Conservation (phyloP, 1,284 basidiomycete species). For the Microbotryum intermedium region DNA sequence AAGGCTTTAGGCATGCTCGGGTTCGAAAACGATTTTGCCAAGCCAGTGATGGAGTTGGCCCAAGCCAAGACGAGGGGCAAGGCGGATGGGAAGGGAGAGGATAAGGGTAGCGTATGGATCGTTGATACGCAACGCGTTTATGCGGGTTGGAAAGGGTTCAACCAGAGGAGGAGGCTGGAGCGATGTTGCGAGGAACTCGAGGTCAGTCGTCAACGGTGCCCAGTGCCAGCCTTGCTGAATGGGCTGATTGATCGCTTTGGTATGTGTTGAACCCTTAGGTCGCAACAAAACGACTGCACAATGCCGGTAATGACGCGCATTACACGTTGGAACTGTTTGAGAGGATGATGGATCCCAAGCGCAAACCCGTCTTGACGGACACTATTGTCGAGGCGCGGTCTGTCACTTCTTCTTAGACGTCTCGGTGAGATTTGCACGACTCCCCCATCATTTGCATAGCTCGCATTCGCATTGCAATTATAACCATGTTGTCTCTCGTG, state of each 20-base stretch:
- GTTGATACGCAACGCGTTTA: conserved; percentile 23
- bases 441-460: too few relatives aligned
- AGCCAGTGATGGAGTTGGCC: background rate
- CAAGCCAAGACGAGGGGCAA: background rate
- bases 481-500: too few relatives aligned
- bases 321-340: background rate
- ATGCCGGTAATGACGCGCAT: conserved; percentile 25
- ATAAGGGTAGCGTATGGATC: background rate
- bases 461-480: too few relatives aligned
- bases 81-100: background rate
- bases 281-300: conserved; percentile 13
- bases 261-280: too few relatives aligned
- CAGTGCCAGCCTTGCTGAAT: too few relatives aligned
- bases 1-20: conserved; percentile 9
- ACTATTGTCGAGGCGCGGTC: too few relatives aligned
- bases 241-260: too few relatives aligned
- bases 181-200: conserved; percentile 11
- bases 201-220: too few relatives aligned
- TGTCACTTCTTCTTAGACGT: too few relatives aligned
- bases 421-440: too few relatives aligned
- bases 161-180: conserved; percentile 8
- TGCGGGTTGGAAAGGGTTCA: conserved; percentile 8
- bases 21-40: conserved; percentile 1
- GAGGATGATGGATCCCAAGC: too few relatives aligned
- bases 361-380: too few relatives aligned